phyloP scores from a whole-genome alignment of 495 filamentous ascomycete genomes.

The Xanthoparmelia taractica region DNA sequence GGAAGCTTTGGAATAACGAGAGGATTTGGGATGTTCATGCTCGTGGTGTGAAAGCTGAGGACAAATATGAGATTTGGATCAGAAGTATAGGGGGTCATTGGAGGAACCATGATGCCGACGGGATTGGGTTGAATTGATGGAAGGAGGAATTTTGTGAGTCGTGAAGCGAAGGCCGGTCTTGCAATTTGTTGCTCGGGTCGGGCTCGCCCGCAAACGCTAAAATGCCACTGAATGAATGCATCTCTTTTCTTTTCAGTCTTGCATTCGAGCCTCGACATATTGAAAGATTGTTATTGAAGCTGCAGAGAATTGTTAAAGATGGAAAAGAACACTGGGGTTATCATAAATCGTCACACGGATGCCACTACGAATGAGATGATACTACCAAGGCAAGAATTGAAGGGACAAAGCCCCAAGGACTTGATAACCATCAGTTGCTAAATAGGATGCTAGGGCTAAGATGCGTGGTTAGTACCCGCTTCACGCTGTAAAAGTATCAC shows the following conservation, averaged over 20 bases:
- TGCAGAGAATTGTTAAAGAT: not conserved
- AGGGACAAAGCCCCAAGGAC: not conserved
- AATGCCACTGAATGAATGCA: too few relatives aligned
- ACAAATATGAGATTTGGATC: constrained; percentile 3
- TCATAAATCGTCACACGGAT: not conserved
- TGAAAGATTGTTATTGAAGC: not conserved
- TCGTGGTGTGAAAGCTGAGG: constrained; percentile 32
- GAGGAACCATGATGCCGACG: constrained; percentile 14
- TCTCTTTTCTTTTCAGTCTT: not conserved
- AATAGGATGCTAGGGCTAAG: not conserved
- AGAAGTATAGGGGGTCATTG: constrained; percentile 1
- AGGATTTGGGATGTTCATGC: constrained; percentile 4
- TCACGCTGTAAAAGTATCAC: not conserved
- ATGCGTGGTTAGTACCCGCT: not conserved
- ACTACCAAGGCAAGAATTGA: not conserved
- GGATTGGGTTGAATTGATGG: not conserved
- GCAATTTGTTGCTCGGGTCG: not conserved
- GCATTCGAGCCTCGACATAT: not conserved
- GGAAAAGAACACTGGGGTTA: not conserved
- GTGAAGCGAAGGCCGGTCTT: not conserved
- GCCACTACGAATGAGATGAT: not conserved
- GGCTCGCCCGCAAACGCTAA: not conserved
- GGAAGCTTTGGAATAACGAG: constrained; percentile 23
- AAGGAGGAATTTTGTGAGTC: not conserved
- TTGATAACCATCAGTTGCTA: too few relatives aligned